Evolutionary conservation across 1,139 yeast genomes (phyloP).

Genomic region (Geotrichum europaeum): DNA sequence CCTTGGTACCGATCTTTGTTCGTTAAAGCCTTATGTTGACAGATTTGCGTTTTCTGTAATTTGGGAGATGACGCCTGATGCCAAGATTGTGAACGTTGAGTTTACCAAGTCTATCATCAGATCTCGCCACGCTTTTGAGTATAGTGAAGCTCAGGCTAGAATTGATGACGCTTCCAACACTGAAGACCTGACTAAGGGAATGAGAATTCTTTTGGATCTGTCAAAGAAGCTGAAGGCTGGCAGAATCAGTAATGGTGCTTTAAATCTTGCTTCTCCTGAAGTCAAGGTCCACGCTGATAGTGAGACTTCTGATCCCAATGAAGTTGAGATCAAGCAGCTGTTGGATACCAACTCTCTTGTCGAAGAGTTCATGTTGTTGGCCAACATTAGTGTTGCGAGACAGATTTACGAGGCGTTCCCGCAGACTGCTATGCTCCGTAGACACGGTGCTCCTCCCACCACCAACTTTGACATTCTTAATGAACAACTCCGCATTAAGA

Average conservation of each 20-base stretch:
- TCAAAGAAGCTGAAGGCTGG: slow-evolving; percentile 81
- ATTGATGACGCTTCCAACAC: slow-evolving; percentile 74
- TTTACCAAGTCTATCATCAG: slow-evolving; percentile 84
- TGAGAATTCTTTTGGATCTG: slow-evolving; percentile 70
- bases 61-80: slow-evolving; percentile 89
- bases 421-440: slow-evolving; percentile 91
- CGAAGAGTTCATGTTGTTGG: slow-evolving; percentile 97
- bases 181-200: slow-evolving; percentile 83
- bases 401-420: slow-evolving; percentile 90
- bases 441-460: slow-evolving; percentile 95
- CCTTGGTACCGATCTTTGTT: slow-evolving; percentile 92
- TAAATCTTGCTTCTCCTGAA: slow-evolving; percentile 95
- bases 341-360: slow-evolving; percentile 92
- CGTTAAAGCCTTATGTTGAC: slow-evolving; percentile 90
- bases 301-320: slow-evolving; percentile 95
- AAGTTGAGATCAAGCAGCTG: slow-evolving; percentile 83
- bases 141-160: slow-evolving; percentile 85
- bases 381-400: slow-evolving; percentile 91
- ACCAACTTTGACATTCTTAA: slow-evolving; percentile 85
- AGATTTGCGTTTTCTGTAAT: slow-evolving; percentile 92
- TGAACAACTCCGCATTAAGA: slow-evolving; percentile 82
- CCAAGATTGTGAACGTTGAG: slow-evolving; percentile 74
- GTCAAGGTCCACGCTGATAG: slow-evolving; percentile 96
- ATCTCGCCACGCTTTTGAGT: slow-evolving; percentile 92
- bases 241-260: slow-evolving; percentile 91